These are phyloP conservation scores for Neonectria neomacrospora DNA, from an alignment of 2,329 filamentous ascomycete genomes.

Conservation along the genomic window DNA sequence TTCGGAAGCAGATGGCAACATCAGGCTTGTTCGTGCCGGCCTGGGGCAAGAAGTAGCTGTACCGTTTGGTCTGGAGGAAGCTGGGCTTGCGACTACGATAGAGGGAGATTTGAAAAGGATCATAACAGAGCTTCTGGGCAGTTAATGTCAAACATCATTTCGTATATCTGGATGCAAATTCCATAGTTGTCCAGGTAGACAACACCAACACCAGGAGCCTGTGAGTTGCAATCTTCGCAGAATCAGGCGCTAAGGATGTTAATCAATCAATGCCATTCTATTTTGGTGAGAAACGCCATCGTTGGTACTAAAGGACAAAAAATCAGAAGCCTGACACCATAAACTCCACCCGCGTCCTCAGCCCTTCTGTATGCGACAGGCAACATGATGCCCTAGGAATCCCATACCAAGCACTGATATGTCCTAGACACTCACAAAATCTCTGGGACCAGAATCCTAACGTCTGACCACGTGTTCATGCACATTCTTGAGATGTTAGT, in stretches of 20 bases:
- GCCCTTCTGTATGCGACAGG: background rate
- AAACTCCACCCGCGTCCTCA: background rate
- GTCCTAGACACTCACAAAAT: background rate
- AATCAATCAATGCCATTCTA: background rate
- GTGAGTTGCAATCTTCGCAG: too few relatives aligned
- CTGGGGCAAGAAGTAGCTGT: constrained; percentile 37
- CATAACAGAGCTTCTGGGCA: constrained; percentile 18
- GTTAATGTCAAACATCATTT: background rate
- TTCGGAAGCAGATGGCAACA: constrained; percentile 16
- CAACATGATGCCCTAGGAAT: background rate
- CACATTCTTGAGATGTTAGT: background rate
- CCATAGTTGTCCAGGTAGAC: too few relatives aligned
- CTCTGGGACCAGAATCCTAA: background rate
- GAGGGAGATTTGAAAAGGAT: constrained; percentile 32
- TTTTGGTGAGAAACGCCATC: background rate
- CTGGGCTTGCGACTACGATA: constrained; percentile 34
- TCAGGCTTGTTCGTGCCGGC: constrained; percentile 35
- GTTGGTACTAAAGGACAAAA: background rate
- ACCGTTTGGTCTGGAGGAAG: constrained; percentile 35
- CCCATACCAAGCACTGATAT: background rate
- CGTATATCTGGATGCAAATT: too few relatives aligned
- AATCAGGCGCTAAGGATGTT: too few relatives aligned
- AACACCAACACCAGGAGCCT: too few relatives aligned
- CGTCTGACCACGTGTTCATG: background rate
- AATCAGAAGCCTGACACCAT: background rate